phyloP scores from a whole-genome alignment of 257 asterid genomes.

The Solanum ossicruentum region DNA sequence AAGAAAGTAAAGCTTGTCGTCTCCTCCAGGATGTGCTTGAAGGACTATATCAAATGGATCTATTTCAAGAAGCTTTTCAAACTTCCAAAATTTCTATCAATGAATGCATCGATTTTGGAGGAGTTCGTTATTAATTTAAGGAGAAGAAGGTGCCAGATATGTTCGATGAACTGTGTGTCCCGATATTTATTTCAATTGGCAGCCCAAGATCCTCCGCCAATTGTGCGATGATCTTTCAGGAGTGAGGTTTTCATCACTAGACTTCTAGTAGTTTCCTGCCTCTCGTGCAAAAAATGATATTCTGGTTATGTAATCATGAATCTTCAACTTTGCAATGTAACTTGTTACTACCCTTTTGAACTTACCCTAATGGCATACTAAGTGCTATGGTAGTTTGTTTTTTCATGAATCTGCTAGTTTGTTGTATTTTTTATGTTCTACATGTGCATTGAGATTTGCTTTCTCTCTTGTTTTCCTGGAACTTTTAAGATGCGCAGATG shows the following conservation, averaged over 20 bases:
- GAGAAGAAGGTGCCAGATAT: neutral
- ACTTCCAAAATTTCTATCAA: neutral
- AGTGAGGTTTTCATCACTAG: neutral
- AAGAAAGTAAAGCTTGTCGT: neutral
- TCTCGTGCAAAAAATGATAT: neutral
- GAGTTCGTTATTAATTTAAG: neutral
- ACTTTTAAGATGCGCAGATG: neutral
- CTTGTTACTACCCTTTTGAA: no score
- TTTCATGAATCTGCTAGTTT: no score
- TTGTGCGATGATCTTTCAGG: neutral
- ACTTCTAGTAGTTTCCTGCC: neutral
- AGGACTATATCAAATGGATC: neutral
- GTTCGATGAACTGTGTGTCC: neutral
- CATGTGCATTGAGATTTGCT: neutral
- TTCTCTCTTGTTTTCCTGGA: neutral
- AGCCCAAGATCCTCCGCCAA: neutral
- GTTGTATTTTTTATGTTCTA: no score
- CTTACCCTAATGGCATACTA: no score
- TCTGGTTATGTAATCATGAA: no score
- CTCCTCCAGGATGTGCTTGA: neutral
- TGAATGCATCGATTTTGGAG: neutral
- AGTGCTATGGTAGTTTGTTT: no score
- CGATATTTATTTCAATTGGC: neutral
- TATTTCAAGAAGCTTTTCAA: neutral
- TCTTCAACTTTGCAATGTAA: no score